Evolutionary conservation across 148 eudicot species (phyloP), one percentile per base, ranked within the genome.

Genomic region (Pharnaceum exiguum): DNA sequence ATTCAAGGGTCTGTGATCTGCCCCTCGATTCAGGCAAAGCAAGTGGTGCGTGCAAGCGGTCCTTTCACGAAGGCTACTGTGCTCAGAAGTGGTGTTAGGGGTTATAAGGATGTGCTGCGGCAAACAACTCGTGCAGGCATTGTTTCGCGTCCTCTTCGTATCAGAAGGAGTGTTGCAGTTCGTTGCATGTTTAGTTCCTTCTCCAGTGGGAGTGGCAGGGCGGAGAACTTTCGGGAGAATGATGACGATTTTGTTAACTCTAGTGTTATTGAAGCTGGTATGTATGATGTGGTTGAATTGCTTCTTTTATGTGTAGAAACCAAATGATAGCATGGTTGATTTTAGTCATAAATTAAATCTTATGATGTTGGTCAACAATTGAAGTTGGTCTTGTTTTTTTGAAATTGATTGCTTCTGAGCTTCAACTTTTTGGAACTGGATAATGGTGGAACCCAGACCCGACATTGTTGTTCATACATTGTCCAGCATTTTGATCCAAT

Each of bases 221-320:
- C 97, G 2, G 97, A 75, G 46, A 87, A 79, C 61, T 90, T 75
- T 35, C 79, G 66, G 46, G 96, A 87, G 52, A 81, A 67, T 40
- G 94, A 85, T 39, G 83, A 78, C 53, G 96, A 91, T 76, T 91
- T 85, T 71, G 84, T 91, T 49, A 77, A 87, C 59, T 87, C 86
- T 22, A 87, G 84, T 74, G 82, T 91, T 26, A 55, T 75, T 62
- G 97, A 91, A 83, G 97, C 97, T 61, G 97, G 97, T 91, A 80
- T n/a, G n/a, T n/a, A n/a, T 28, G 68, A 19, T 39, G 40, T 36
- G 31, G 27, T 19, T 44, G 4, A 2, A 7, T 42, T 13, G 19
- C 24, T 8, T 18, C 36, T 12, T n/a, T n/a, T 9, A 19, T 31
- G 13, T 51, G 48, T 24, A 38, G 15, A 2, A 7, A 37, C n/a